Base-by-base conservation (phyloP, 345 rosid genomes). In the Raphanus raphanistrum region DNA sequence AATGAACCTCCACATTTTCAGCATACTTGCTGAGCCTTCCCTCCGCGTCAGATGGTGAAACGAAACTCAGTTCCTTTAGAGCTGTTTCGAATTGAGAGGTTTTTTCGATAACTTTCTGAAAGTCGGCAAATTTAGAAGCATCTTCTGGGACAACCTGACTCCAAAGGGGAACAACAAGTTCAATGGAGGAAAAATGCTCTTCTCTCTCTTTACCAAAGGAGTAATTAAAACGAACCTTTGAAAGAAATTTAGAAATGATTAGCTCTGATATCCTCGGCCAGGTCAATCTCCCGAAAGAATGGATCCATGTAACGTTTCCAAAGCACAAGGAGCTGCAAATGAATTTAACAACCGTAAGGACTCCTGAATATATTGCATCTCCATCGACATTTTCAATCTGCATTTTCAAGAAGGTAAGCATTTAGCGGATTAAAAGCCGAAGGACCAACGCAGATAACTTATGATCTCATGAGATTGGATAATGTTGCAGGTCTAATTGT, bases 261-360 rank as follows among this genome's bases (percentile, higher is more conserved):
- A 92, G 82, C 82, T 92, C 99, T 16, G 97, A 88, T 73, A 91
- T 86, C 84, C 99, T 88, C 38, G 96, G 90, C 98, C 98, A 95
- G 59, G 94, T 86, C 90, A 95, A 85, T 78, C 89, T 89, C 82
- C 96, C 99, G 81, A 91, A 92, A 68, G 92, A 90, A 72, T 78
- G 84, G 74, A 84, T 84, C 98, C 99, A 92, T 29, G 88, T 76
- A 75, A 77, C 86, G 79, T 90, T 92, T 79, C 89, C 85, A 78
- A 91, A 88, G 88, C 96, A 95, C 76, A 95, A 67, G 63, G 58
- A 82, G 79, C 81, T 85, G 80, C 80, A 84, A 50, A 88, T 75
- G 79, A 91, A 95, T 80, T 80, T 87, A 76, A 91, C 81, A 79
- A 88, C 87, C 80, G 83, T 87, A 71, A 86, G 75, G 71, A 92